A percentile compares a stretch with the other conserved stretches of the same genome.
These are phyloP conservation scores for Populus simonii DNA, from an alignment of 345 rosid species.

Conservation along the genomic window DNA sequence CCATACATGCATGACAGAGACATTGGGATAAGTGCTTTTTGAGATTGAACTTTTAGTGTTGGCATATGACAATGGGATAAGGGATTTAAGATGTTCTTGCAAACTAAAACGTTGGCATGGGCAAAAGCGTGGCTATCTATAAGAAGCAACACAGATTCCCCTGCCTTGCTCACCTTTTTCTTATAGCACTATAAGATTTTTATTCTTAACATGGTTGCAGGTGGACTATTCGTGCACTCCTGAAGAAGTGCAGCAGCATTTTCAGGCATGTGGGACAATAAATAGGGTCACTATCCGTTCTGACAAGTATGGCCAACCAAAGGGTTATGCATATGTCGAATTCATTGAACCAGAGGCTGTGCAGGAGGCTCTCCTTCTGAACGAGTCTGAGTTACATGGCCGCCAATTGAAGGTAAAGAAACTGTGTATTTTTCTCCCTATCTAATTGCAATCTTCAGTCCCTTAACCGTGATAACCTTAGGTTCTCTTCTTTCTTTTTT, in stretches of 20 bases:
- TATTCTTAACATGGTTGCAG: slow-evolving; percentile 28
- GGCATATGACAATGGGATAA: neutral
- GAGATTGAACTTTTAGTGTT: neutral
- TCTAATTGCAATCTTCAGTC: too few relatives aligned
- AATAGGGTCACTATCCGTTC: slow-evolving; percentile 69
- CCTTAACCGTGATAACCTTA: neutral
- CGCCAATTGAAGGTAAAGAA: slow-evolving; percentile 62
- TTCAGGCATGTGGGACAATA: slow-evolving; percentile 72
- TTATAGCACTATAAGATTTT: neutral
- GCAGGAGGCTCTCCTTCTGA: slow-evolving; percentile 58
- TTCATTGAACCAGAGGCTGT: slow-evolving; percentile 65
- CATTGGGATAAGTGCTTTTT: neutral
- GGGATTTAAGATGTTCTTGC: neutral
- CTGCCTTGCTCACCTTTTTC: neutral
- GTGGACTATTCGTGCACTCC: slow-evolving; percentile 74
- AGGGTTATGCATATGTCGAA: slow-evolving; percentile 79
- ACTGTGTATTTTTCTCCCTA: neutral
- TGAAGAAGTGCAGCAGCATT: slow-evolving; percentile 80
- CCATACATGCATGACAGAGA: neutral
- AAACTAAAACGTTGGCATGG: neutral
- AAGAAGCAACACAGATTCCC: neutral
- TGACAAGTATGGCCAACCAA: slow-evolving; percentile 72
- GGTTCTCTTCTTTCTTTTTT: neutral
- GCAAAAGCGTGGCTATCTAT: neutral
- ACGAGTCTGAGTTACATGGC: slow-evolving; percentile 69